Evolutionary conservation across 2,329 filamentous ascomycete species (phyloP), one percentile per base, ranked within the genome.

Genomic region (Ilyonectria destructans): DNA sequence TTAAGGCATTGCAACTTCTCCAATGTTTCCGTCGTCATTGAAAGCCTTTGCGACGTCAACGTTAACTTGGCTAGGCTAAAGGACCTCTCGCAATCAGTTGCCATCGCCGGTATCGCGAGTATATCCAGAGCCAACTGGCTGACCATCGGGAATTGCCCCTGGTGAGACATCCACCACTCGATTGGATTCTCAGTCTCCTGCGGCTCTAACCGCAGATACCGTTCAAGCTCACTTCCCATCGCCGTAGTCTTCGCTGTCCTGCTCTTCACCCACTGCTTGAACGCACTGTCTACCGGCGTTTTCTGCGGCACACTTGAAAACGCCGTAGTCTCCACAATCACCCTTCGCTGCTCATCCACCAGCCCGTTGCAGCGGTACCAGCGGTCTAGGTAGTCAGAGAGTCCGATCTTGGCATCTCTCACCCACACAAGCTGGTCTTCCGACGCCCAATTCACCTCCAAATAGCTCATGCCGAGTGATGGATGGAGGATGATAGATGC

Each of bases 161-260:
- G 46, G 10, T 43, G 58, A 62, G 51, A 33, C 35, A 58, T 66
- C 63, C 52, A 58, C 58, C 64, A 67, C 19, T 58, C 46, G 13
- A 67, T 58, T 48, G 40, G 37, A 60, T 65, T 37, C 37, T 65
- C 62, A 19, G 45, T 55, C 23, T 65, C 62, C 54, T 65, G 46
- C 10, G 55, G 45, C 29, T 59, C 55, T 15, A 65, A 19, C 17
- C 55, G 62, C 46, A 65, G 26, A 65, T 65, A 65, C 6, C 62
- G 33, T 4, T 35, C 33, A 35, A 35, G 12, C 12, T 35, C 33
- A 13, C 33, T 35, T 8, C 33, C 33, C 12, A 13, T 35, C 33
- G 4, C 33, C 33, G 33, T 35, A 2, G 26, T 31, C 54, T 31
- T 10, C 43, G 35, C 46, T 59, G 55, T 52, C 23, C 48, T n/a